Evolutionary conservation across 179 eudicot genomes (phyloP), one percentile per base, ranked within the genome.

Genomic region (Amaranthus tricolor): DNA sequence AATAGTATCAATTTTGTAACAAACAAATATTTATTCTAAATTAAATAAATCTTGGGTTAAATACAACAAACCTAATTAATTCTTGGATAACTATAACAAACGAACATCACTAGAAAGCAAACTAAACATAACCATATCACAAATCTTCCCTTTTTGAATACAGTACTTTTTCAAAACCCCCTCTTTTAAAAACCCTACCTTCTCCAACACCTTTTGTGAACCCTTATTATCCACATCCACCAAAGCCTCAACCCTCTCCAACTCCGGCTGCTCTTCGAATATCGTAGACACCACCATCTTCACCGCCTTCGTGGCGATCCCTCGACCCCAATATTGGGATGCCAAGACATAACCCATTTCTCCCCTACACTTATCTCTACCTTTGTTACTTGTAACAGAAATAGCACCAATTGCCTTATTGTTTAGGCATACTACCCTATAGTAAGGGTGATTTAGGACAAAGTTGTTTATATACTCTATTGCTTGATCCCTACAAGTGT

Each of bases 361-460:
- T 0, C 83, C 93, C 68, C 81, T 76, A 66, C 85, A 78, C 60
- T 72, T 64, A 6, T 83, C 87, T 55, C 76, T 80, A 6, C 81
- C 93, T 14, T 77, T 67, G 20, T 84, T 78, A 0, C 76, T 80
- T 57, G 72, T 59, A 60, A 87, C 76, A 0, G 84, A 78, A 14
- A 90, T 72, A 55, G 80, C 85, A 9, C 93, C 96, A 60, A 90
- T 76, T 40, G 86, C 83, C 9, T 60, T 85, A 20, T 77, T 86
- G 9, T 85, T 80, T 43, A 87, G 47, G 73, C 93, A 89, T 12
- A 89, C 85, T 10, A 86, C 84, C 50, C 75, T 83, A 2, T 82
- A 84, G 80, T 87, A 89, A 0, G 94, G 94, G 62, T 84, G 89
- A 5, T 85, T 83, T 4, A 88, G 75, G 16, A 79, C 89, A 48